phyloP scores from a whole-genome alignment of 257 asterid genomes.

The Forsythia viridissima region DNA sequence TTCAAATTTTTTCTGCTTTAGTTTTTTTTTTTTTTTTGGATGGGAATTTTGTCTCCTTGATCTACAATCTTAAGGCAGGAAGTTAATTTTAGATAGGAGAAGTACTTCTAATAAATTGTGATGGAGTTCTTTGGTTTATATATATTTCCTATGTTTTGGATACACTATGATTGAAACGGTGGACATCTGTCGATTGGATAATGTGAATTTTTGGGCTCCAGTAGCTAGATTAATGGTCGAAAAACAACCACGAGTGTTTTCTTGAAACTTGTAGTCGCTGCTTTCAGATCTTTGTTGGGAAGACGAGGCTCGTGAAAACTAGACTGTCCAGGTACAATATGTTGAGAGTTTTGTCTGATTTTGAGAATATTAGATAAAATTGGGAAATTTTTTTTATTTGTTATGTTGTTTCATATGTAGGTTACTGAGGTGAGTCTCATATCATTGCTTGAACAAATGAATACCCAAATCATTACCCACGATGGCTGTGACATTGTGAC shows the following conservation, averaged over 20 bases:
- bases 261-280: not conserved
- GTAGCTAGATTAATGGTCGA: no score
- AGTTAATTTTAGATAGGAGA: not conserved
- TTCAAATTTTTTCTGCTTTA: no score
- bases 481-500: no score
- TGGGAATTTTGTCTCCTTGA: not conserved
- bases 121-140: not conserved
- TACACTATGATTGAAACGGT: not conserved
- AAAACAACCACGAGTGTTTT: not conserved
- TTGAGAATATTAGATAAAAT: no score
- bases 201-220: not conserved
- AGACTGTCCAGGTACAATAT: not conserved
- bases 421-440: no score
- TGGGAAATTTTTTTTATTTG: no score
- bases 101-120: not conserved
- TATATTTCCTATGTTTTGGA: not conserved
- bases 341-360: fast-evolving
- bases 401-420: no score
- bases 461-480: no score
- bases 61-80: not conserved
- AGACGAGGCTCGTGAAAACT: not conserved
- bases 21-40: no score
- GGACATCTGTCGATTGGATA: not conserved
- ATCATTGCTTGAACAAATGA: no score
- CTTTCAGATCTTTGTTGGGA: not conserved